These are phyloP conservation scores for Stygiomarasmius scandens DNA, from an alignment of 1,284 basidiomycete genomes.

Conservation along the genomic window DNA sequence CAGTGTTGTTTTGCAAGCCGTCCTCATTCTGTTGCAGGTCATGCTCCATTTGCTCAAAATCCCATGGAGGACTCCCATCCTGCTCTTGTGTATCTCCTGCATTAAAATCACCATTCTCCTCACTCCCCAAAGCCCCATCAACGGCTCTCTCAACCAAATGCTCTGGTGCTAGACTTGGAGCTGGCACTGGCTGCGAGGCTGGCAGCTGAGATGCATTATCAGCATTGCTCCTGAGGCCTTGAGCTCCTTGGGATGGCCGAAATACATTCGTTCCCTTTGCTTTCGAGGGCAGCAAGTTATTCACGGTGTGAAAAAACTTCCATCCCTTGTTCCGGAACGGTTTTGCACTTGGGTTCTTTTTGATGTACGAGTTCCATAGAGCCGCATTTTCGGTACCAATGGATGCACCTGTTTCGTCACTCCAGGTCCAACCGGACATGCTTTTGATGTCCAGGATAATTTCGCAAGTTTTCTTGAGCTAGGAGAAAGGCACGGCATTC, in stretches of 20 bases:
- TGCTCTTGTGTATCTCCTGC: neutral
- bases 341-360: neutral
- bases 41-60: neutral
- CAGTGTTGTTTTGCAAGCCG: no score
- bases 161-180: neutral
- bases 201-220: neutral
- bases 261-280: constrained; percentile 6
- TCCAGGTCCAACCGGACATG: constrained; percentile 9
- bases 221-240: neutral
- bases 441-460: constrained; percentile 2
- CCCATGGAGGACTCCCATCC: neutral
- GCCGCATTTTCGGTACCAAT: neutral
- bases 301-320: constrained; percentile 2
- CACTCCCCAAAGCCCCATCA: no score
- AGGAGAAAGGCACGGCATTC: neutral
- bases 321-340: constrained; percentile 16
- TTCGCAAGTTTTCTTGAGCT: constrained; percentile 3
- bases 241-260: neutral
- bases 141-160: no score
- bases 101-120: neutral
- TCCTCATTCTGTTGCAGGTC: no score
- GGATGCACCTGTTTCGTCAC: neutral
- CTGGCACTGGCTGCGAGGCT: neutral
- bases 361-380: constrained; percentile 8
- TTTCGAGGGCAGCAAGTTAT: constrained; percentile 1